Conservation (phyloP, 371 early-diverging fungal species). For the Rhizomucor miehei region DNA sequence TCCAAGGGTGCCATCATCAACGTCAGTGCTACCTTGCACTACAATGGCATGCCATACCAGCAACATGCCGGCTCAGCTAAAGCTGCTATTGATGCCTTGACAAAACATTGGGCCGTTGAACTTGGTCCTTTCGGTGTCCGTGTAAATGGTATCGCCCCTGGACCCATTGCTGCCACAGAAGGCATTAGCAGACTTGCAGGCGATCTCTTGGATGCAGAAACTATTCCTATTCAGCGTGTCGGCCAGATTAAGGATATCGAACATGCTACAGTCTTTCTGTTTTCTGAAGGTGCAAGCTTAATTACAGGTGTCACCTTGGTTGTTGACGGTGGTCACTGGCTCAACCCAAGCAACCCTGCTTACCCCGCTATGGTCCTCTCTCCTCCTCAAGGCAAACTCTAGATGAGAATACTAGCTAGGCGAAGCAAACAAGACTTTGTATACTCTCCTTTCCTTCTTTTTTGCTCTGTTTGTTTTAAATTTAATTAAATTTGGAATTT, state of each 20-base stretch:
- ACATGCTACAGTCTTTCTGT: slow-evolving; percentile 69
- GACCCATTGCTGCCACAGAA: slow-evolving; percentile 38
- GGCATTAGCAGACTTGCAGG: slow-evolving; percentile 37
- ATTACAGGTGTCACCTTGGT: slow-evolving; percentile 63
- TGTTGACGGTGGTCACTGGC: slow-evolving; percentile 72
- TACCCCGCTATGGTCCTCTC: slow-evolving; percentile 28
- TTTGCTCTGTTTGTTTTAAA: not conserved
- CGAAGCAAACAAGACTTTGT: not conserved
- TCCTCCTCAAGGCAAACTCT: slow-evolving; percentile 3
- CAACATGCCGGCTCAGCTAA: slow-evolving; percentile 52
- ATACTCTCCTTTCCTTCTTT: not conserved
- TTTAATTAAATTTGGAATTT: too few species aligned
- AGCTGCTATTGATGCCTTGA: slow-evolving; percentile 44
- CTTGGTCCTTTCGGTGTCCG: slow-evolving; percentile 50
- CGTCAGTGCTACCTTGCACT: slow-evolving; percentile 66
- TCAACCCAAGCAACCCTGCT: slow-evolving; percentile 20
- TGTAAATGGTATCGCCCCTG: slow-evolving; percentile 46
- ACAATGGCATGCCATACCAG: slow-evolving; percentile 58
- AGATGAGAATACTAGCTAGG: not conserved
- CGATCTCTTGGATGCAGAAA: slow-evolving; percentile 13
- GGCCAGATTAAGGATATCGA: slow-evolving; percentile 70
- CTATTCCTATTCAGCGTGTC: slow-evolving; percentile 39
- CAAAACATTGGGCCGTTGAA: slow-evolving; percentile 55
- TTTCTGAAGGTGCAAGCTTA: slow-evolving; percentile 60
- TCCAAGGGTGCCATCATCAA: slow-evolving; percentile 68